phyloP scores from a whole-genome alignment of 1,284 basidiomycete species.

The Bjerkandera adusta region DNA sequence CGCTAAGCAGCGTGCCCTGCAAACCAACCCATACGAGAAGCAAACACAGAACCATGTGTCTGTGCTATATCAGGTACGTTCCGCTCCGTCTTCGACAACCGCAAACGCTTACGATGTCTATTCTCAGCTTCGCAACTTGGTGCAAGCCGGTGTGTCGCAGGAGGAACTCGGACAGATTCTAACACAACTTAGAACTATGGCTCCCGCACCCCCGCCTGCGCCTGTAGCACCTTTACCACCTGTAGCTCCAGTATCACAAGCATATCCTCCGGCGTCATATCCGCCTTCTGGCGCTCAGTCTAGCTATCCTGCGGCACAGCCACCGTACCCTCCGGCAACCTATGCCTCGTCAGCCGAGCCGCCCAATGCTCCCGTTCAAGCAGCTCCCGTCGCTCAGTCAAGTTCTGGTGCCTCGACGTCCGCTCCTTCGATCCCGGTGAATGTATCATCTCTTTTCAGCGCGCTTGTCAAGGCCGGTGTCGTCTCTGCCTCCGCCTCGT shows the following conservation, averaged over 20 bases:
- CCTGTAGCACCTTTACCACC: conserved; percentile 26
- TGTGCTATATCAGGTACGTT: conserved; percentile 71
- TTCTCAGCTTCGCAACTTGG: conserved; percentile 68
- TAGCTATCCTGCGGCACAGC: conserved; percentile 13
- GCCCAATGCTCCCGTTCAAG: neutral
- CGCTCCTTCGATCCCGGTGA: conserved; percentile 29
- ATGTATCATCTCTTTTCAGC: conserved; percentile 60
- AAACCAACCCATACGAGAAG: conserved; percentile 65
- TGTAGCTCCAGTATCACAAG: conserved; percentile 23
- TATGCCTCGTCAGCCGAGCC: neutral
- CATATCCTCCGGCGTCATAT: conserved; percentile 23
- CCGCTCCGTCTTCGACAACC: neutral
- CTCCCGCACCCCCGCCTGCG: conserved; percentile 44
- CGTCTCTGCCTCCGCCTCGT: conserved; percentile 50
- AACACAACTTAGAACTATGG: conserved; percentile 67
- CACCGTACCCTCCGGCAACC: conserved; percentile 6
- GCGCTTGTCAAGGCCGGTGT: conserved; percentile 74
- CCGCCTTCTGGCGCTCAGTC: conserved; percentile 1
- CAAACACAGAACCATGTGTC: conserved; percentile 62
- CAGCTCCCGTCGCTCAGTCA: conserved; percentile 1
- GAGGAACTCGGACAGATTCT: conserved; percentile 82
- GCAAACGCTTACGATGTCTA: neutral
- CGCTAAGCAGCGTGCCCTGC: conserved; percentile 69
- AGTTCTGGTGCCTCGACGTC: conserved; percentile 20
- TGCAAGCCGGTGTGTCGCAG: conserved; percentile 78